phyloP scores from a whole-genome alignment of 768 basidiomycete genomes.

The Rhodotorula paludigena region DNA sequence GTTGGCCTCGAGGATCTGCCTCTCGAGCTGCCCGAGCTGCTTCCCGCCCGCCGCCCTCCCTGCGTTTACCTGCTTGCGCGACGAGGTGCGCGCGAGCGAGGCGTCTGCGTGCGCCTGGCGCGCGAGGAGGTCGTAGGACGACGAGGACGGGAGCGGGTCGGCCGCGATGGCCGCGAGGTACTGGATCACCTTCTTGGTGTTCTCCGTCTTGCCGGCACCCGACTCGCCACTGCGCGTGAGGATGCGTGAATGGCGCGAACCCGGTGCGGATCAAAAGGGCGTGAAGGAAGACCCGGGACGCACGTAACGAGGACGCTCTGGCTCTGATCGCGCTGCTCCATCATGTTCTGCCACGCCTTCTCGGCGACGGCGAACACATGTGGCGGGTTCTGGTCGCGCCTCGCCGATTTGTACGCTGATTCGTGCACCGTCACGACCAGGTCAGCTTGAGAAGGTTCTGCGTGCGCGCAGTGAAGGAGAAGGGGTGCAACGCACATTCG shows the following conservation, averaged over 20 bases:
- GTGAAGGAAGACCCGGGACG: constrained; percentile 47
- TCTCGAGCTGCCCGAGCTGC: constrained; percentile 74
- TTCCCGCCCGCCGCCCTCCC: background rate
- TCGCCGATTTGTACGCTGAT: constrained; percentile 70
- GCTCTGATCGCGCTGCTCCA: constrained; percentile 82
- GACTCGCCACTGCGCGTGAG: constrained; percentile 76
- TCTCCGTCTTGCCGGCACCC: constrained; percentile 98
- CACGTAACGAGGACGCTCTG: constrained; percentile 98
- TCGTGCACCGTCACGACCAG: too few species aligned
- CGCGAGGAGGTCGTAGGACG: constrained; percentile 54
- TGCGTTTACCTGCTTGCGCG: background rate
- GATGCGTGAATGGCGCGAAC: background rate
- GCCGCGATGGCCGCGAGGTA: constrained; percentile 96
- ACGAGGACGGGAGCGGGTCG: constrained; percentile 56
- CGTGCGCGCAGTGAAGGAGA: background rate
- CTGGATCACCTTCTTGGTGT: constrained; percentile 96
- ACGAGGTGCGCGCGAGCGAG: background rate
- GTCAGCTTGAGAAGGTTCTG: background rate
- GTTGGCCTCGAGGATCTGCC: constrained; percentile 95
- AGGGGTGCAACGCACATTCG: constrained; percentile 54
- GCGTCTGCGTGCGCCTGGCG: constrained; percentile 43
- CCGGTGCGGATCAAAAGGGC: too few species aligned
- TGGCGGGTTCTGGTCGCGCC: constrained; percentile 82
- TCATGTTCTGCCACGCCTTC: constrained; percentile 97
- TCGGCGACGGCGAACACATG: constrained; percentile 98